Base-by-base conservation (phyloP, 2,329 filamentous ascomycete species). In the Verticillium dahliae region DNA sequence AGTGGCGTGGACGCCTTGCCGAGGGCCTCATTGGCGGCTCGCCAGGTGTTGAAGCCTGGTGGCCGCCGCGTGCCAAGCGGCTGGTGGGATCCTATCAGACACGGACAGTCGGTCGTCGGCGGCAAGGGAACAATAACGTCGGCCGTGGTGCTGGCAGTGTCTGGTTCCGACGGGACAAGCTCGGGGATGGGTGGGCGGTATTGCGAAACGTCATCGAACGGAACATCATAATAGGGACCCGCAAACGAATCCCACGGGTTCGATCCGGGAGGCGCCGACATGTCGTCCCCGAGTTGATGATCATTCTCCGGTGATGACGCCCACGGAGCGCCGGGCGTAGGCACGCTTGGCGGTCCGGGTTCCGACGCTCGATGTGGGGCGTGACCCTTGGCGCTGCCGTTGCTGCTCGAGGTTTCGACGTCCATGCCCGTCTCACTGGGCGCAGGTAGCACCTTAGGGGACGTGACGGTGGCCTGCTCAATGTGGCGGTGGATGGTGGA, bases 21-120 rank as follows among this genome's bases (percentile, higher is more conserved):
- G 15, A 67, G 55, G 1, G 59, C 62, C 35, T 67, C 63, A 50
- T 71, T 72, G n/a, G 70, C 68, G 10, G 62, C 60, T 3, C 70
- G 66, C 70, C 70, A 72, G 6, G 62, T 65, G 34, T 70, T 70
- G 22, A 58, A 58, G 27, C 35, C 38, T 18, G 39, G 38, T 14
- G 33, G 31, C 6, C 45, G 45, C 9, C 7, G n/a, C 11, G n/a
- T 27, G 39, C 57, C 57, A 1, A 13, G 39, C 6, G 39, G 14
- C 11, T 45, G 57, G 13, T 27, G 38, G 13, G 57, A 41, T 4
- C 38, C 38, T 13, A 41, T 3, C 37, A 58, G 27, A 39, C 57
- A 58, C 14, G 38, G 38, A 9, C 57, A 58, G 22, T 58, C 38
- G 10, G 35, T 18, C 11, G 35, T 45, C 50, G 34, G 50, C 13